Conservation (phyloP, 441 rosid species). For the Erodium moschatum region DNA sequence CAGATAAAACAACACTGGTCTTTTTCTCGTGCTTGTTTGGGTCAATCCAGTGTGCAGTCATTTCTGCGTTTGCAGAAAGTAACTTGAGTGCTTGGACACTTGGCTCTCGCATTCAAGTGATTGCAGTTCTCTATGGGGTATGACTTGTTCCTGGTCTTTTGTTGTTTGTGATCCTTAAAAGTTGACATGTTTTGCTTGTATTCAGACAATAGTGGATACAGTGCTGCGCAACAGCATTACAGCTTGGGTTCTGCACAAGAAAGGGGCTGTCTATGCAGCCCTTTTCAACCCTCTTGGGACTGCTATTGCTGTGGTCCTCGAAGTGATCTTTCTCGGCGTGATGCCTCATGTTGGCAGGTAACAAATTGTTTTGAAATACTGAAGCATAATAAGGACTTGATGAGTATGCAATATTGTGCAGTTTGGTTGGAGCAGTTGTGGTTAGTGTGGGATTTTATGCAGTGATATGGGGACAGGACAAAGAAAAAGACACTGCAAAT, state of each 20-base stretch:
- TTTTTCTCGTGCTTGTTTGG: slow-evolving; percentile 36
- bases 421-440: background rate
- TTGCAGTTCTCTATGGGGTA: slow-evolving; percentile 31
- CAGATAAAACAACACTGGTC: slow-evolving; percentile 35
- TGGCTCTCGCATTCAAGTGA: slow-evolving; percentile 26
- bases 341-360: slow-evolving; percentile 28
- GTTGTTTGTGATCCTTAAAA: background rate
- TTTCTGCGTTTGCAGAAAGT: slow-evolving; percentile 27
- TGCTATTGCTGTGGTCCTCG: slow-evolving; percentile 30
- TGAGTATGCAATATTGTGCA: background rate
- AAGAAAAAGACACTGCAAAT: background rate
- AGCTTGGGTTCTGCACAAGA: slow-evolving; percentile 36
- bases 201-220: slow-evolving; percentile 36
- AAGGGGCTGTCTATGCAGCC: slow-evolving; percentile 40
- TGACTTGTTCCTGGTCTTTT: background rate
- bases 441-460: background rate
- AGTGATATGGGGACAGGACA: background rate
- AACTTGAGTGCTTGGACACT: slow-evolving; percentile 34
- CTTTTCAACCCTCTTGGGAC: slow-evolving; percentile 46
- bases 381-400: too few relatives aligned
- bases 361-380: too few relatives aligned
- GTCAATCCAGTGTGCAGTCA: slow-evolving; percentile 29
- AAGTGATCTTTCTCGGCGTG: slow-evolving; percentile 32
- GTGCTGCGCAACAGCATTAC: slow-evolving; percentile 24
- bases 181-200: background rate